phyloP scores from a whole-genome alignment of 306 rosid species.

The Pterocarpus santalinus region DNA sequence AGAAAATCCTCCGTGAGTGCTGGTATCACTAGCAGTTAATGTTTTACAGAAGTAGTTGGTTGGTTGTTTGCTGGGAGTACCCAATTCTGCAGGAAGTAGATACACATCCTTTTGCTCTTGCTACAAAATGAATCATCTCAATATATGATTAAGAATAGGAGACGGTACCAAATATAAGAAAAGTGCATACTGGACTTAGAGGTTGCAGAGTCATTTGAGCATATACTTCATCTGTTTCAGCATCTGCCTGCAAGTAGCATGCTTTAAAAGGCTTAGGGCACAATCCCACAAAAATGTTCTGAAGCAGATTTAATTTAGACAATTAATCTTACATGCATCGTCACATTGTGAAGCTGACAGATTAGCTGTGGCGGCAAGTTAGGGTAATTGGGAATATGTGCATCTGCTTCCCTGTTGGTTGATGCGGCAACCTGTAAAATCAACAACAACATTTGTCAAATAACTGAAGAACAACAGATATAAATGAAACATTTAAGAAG shows the following conservation, averaged over 20 bases:
- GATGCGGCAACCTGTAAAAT: conserved; percentile 73
- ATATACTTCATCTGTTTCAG: conserved; percentile 81
- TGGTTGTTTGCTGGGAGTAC: conserved; percentile 74
- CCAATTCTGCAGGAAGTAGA: conserved; percentile 77
- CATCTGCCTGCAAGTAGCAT: conserved; percentile 69
- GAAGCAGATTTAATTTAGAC: conserved; percentile 33
- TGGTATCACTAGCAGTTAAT: conserved; percentile 81
- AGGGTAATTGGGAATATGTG: conserved; percentile 78
- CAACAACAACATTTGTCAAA: conserved; percentile 25
- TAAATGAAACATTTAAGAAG: conserved; percentile 27
- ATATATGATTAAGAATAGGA: conserved; percentile 27
- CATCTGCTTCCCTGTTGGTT: conserved; percentile 79
- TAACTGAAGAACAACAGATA: conserved; percentile 12
- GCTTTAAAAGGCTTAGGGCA: conserved; percentile 34
- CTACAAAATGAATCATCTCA: conserved; percentile 52
- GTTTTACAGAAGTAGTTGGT: conserved; percentile 80
- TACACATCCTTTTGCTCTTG: conserved; percentile 82
- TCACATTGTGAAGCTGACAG: conserved; percentile 80
- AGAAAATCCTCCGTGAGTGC: conserved; percentile 85
- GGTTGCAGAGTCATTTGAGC: conserved; percentile 89
- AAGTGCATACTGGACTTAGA: conserved; percentile 63
- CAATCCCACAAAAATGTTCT: conserved; percentile 12
- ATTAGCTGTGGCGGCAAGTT: conserved; percentile 74
- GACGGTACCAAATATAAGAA: neutral
- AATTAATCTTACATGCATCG: conserved; percentile 71